Conservation (phyloP, 345 rosid species). For the Brassica cretica region DNA sequence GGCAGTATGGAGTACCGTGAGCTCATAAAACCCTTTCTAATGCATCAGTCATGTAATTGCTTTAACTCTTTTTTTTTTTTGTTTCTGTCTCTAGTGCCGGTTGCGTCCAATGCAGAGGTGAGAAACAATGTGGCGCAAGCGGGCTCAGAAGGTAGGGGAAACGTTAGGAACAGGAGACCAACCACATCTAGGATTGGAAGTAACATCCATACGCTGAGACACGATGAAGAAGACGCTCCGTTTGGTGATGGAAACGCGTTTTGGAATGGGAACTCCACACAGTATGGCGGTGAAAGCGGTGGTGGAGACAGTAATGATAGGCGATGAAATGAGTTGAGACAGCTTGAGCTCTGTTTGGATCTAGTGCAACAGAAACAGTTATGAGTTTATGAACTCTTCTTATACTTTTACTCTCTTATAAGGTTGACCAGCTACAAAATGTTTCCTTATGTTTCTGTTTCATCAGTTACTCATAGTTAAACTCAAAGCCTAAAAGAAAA, state of each 20-base stretch:
- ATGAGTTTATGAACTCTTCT: not conserved
- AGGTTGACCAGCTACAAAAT: not conserved
- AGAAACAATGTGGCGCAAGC: conserved; percentile 41
- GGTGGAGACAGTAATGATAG: conserved; percentile 41
- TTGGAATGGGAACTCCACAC: conserved; percentile 93
- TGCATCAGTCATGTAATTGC: conserved; percentile 14
- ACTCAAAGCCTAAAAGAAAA: not conserved
- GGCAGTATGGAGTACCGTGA: conserved; percentile 47
- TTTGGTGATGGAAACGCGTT: conserved; percentile 65
- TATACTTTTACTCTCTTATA: not conserved
- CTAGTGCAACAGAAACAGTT: not conserved
- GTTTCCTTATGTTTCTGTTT: not conserved
- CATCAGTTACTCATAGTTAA: not conserved
- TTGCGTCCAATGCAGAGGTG: conserved; percentile 35
- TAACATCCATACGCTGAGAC: conserved; percentile 80
- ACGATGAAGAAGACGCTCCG: conserved; percentile 59
- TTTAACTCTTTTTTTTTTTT: not conserved
- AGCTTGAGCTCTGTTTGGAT: not conserved
- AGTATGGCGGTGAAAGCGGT: conserved; percentile 58
- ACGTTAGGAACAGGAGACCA: conserved; percentile 45
- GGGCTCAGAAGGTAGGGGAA: conserved; percentile 43
- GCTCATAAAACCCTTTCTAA: conserved; percentile 22
- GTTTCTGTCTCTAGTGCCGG: conserved; percentile 46
- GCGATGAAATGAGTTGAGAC: conserved; percentile 15
- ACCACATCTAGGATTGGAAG: conserved; percentile 56